phyloP scores from a whole-genome alignment of 176 grass and related monocot genomes.

The Phyllostachys edulis region DNA sequence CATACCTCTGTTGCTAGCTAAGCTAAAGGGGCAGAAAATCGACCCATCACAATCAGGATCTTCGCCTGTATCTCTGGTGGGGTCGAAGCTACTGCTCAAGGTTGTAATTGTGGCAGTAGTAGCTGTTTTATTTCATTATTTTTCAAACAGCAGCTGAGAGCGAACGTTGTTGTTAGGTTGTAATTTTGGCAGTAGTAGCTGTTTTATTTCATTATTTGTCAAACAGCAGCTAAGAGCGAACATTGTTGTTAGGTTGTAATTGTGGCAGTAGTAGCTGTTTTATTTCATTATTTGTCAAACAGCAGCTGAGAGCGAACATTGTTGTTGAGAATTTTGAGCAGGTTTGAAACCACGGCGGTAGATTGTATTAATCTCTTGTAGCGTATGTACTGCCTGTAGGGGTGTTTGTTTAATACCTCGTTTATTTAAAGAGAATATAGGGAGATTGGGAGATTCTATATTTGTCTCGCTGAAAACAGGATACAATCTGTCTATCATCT shows the following conservation, averaged over 20 bases:
- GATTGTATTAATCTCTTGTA: slow-evolving; percentile 27
- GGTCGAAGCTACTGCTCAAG: slow-evolving; percentile 45
- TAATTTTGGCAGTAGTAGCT: too few relatives aligned
- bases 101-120: slow-evolving; percentile 36
- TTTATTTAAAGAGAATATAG: too few relatives aligned
- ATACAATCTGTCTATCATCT: too few relatives aligned
- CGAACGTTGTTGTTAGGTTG: too few relatives aligned
- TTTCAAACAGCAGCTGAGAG: slow-evolving; percentile 38
- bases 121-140: slow-evolving; percentile 40
- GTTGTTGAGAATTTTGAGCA: slow-evolving; percentile 7
- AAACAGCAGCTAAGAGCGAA: too few relatives aligned
- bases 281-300: too few relatives aligned
- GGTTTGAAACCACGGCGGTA: slow-evolving; percentile 15
- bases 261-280: too few relatives aligned
- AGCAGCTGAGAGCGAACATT: background rate
- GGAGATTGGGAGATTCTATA: too few relatives aligned
- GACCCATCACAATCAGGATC: slow-evolving; percentile 25
- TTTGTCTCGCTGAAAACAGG: too few relatives aligned
- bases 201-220: too few relatives aligned
- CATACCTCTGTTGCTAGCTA: slow-evolving; percentile 42
- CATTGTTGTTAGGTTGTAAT: too few relatives aligned
- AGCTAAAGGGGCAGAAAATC: slow-evolving; percentile 36
- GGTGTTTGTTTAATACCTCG: background rate
- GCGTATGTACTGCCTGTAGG: slow-evolving; percentile 30
- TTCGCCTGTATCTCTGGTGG: background rate